These are phyloP conservation scores for Leccinum pachyderme DNA, from an alignment of 1,284 basidiomycete species.

Conservation along the genomic window DNA sequence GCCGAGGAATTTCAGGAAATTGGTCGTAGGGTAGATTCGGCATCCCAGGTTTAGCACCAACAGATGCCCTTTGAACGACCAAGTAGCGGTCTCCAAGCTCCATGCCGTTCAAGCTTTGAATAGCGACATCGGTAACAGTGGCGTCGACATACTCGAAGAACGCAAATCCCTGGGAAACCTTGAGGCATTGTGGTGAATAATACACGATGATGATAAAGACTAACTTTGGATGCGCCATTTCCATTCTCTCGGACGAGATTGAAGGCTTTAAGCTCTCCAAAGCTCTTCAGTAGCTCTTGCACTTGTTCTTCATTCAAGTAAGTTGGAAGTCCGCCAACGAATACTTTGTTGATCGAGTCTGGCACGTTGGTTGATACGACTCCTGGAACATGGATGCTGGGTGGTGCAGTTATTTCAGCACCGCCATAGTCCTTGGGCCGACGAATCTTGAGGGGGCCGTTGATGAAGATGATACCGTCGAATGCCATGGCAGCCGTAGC, in stretches of 20 bases:
- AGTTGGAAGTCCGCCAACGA: slow-evolving; percentile 92
- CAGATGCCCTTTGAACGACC: slow-evolving; percentile 95
- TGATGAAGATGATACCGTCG: slow-evolving; percentile 94
- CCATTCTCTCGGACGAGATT: slow-evolving; percentile 95
- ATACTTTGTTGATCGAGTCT: slow-evolving; percentile 97
- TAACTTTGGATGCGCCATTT: slow-evolving; percentile 85
- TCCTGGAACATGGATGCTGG: slow-evolving; percentile 83
- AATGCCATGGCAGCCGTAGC: slow-evolving; percentile 96
- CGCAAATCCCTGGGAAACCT: slow-evolving; percentile 78
- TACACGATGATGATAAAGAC: slow-evolving; percentile 4
- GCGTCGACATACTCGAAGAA: slow-evolving; percentile 98
- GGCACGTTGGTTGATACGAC: slow-evolving; percentile 96
- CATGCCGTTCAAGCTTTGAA: slow-evolving; percentile 96
- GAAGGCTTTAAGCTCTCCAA: slow-evolving; percentile 96
- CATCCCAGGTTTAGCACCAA: slow-evolving; percentile 77
- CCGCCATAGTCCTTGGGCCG: slow-evolving; percentile 96
- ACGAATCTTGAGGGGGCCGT: slow-evolving; percentile 89
- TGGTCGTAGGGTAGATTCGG: slow-evolving; percentile 67
- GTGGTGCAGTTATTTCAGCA: slow-evolving; percentile 50
- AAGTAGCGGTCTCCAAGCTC: slow-evolving; percentile 95
- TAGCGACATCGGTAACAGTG: slow-evolving; percentile 89
- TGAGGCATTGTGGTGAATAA: slow-evolving; percentile 10
- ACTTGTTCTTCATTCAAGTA: slow-evolving; percentile 98
- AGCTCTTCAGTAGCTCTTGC: slow-evolving; percentile 94
- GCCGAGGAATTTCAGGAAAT: slow-evolving; percentile 74